phyloP scores from a whole-genome alignment of 192 early-diverging fungal genomes.

The Rhizophagus clarus region DNA sequence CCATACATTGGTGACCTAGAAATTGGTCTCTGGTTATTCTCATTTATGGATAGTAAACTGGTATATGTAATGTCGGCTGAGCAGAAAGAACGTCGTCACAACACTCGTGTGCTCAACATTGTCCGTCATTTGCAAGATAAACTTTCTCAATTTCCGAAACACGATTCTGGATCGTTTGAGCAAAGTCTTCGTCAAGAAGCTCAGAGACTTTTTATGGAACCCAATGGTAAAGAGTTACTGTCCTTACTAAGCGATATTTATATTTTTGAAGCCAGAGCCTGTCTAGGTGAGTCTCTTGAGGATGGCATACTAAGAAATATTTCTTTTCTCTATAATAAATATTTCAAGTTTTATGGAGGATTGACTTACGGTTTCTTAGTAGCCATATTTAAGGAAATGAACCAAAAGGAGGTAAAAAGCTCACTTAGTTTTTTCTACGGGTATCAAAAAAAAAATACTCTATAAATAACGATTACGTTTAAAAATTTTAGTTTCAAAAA shows the following conservation, averaged over 20 bases:
- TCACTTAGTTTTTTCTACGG: background rate
- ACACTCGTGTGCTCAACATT: background rate
- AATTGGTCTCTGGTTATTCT: constrained; percentile 4
- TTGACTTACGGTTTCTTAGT: background rate
- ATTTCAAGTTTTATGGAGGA: background rate
- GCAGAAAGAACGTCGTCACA: background rate
- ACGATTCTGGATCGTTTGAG: background rate
- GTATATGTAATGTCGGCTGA: background rate
- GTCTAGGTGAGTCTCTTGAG: background rate
- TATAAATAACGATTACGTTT: background rate
- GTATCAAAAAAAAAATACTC: background rate
- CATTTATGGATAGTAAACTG: background rate
- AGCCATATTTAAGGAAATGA: background rate
- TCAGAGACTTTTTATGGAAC: background rate
- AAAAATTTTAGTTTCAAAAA: background rate
- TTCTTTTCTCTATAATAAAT: background rate
- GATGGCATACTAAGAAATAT: background rate
- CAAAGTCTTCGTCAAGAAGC: constrained; percentile 8
- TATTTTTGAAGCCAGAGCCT: background rate
- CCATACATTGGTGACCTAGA: constrained; percentile 7
- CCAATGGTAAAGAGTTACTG: constrained; percentile 6
- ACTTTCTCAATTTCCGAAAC: background rate
- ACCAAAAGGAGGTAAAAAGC: background rate
- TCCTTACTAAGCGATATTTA: background rate
- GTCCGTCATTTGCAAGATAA: constrained; percentile 1